A percentile compares a stretch with the other conserved stretches of the same genome.
Conservation (phyloP, 2,329 filamentous ascomycete genomes). For the Didymella pomorum region DNA sequence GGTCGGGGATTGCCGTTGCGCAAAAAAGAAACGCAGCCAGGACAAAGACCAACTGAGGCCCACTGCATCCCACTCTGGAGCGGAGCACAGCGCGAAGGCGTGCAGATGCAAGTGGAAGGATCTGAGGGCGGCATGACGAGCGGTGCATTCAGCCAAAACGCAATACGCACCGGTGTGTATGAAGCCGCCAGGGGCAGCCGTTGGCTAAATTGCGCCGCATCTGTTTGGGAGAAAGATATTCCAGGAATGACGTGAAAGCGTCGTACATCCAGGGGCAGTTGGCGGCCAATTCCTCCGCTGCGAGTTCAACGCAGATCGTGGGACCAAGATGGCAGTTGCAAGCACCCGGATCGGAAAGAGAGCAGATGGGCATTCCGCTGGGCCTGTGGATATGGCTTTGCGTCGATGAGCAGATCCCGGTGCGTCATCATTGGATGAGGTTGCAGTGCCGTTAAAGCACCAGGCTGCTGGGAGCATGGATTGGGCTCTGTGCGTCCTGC, state of each 20-base stretch:
- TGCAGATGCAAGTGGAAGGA: conserved; percentile 28
- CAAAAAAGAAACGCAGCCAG: conserved; percentile 19
- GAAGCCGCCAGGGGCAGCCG: conserved; percentile 14
- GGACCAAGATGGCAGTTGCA: conserved; percentile 13
- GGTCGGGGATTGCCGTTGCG: conserved; percentile 16
- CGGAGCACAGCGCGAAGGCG: conserved; percentile 19
- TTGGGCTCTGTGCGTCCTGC: conserved; percentile 15
- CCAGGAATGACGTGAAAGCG: conserved; percentile 12
- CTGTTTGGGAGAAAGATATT: conserved; percentile 16
- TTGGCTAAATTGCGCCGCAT: conserved; percentile 7
- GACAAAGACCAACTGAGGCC: conserved; percentile 17
- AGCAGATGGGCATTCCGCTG: conserved; percentile 15
- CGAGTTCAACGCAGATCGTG: conserved; percentile 8
- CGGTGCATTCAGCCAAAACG: conserved; percentile 26
- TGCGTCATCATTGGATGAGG: conserved; percentile 23
- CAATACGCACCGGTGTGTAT: conserved; percentile 14
- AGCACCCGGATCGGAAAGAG: conserved; percentile 8
- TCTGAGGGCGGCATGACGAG: conserved; percentile 31
- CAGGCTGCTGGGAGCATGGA: conserved; percentile 15
- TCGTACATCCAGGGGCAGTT: conserved; percentile 9
- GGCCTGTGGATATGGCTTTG: background rate
- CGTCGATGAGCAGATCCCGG: conserved; percentile 7
- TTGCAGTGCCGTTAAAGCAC: conserved; percentile 16
- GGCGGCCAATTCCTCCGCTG: no score
- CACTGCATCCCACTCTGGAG: conserved; percentile 16